Base-by-base conservation (phyloP, 371 early-diverging fungal genomes). In the Actinomortierella wolfii region DNA sequence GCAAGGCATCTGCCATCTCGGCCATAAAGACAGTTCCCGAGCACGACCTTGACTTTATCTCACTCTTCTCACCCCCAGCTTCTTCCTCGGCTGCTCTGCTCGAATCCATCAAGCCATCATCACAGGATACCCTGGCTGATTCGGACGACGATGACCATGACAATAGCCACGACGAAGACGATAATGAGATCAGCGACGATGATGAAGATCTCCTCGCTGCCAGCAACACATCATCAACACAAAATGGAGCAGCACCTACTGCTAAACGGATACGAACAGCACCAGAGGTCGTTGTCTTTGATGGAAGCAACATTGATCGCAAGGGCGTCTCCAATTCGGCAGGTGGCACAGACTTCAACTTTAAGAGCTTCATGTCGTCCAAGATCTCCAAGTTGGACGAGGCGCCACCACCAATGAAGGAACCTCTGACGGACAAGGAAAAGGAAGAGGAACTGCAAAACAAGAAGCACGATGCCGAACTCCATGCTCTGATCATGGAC, bases 361-460 rank as follows among this genome's bases (percentile, higher is more conserved):
- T 70, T 42, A 70, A 70, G 48, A 70, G 64, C 47, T 70, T 70
- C 49, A 70, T 70, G 71, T 70, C 71, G 1, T 70, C 71, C 20
- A 70, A 70, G 59, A 70, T 70, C 43, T 64, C 64, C 5, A 70
- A 70, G 28, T 48, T 70, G 48, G 71, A 70, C 48, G 71, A 70
- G 34, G 71, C 58, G 0, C 71, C 65, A 0, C 50, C 65, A 39
- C 71, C 71, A 0, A 54, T 64, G 55, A 61, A 70, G 61, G 60
- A 64, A 15, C 71, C 71, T 0, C 40, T 70, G 56, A 70, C 71
- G 1, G 71, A 64, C 0, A 53, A 70, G 23, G 71, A 70, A 40
- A 70, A 70, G 45, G 65, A 52, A 2, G 71, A 70, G 41, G 71
- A 70, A 39, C 28, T 64, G 9, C 58, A 70, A 51, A 64, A 64